Base-by-base conservation (phyloP, 2,329 filamentous ascomycete species). In the Sarocladium kiliense region DNA sequence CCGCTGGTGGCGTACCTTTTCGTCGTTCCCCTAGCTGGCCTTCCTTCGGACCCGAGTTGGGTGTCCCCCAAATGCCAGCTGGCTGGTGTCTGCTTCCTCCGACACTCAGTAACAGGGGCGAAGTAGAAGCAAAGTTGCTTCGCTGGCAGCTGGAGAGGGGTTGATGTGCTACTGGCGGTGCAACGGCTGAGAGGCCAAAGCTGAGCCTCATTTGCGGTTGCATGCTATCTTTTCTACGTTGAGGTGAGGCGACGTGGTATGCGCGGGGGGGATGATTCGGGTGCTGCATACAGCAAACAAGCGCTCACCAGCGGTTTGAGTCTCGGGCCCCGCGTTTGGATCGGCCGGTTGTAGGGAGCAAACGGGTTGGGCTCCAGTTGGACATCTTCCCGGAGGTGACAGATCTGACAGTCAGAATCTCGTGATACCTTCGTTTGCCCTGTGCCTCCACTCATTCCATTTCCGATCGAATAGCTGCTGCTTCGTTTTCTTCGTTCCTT, bases 361-460 rank as follows among this genome's bases (percentile, higher is more conserved):
- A 30, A 44, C 19, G 26, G 11, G 27, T 51, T 51, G 47, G 47
- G 47, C 47, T 18, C 47, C 47, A 51, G 47, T 51, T 51, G 47
- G 47, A 51, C 47, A 34, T 51, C 47, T 21, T 36, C n/a, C 16
- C 27, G n/a, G 25, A 18, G 25, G 37, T 18, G 37, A 16, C n/a
- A 21, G n/a, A 27, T 18, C 47, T 51, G 47, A 51, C 47, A 23
- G n/a, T 21, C 25, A 16, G n/a, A 47, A 27, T 47, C 30, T 51
- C 27, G 47, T 16, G 47, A 51, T 51, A 36, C 26, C 47, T 36
- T 51, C 47, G 19, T 36, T 36, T n/a, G n/a, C 27, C 14, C 16
- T 19, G 23, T 23, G 26, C 26, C 25, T 9, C 23, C 26, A 34
- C 18, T 27, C 26, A 5, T 32, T 36, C 27, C 9, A 44, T 30